A percentile compares a stretch with the other conserved stretches of the same genome.
Evolutionary conservation across 2,329 filamentous ascomycete species (phyloP).

Genomic region (Scedosporium minutisporum): DNA sequence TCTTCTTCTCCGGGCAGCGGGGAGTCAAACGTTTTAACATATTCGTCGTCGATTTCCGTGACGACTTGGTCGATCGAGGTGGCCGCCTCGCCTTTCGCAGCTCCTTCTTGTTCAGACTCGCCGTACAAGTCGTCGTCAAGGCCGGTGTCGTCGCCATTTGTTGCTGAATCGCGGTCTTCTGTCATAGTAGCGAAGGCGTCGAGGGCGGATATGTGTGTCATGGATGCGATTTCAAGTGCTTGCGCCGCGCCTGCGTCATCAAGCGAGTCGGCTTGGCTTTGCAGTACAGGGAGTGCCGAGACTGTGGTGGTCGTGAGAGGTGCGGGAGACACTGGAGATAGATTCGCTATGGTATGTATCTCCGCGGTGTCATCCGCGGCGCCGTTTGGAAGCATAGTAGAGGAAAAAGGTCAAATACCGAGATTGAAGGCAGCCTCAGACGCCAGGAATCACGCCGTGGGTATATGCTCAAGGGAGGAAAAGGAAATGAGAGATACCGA

Average conservation of each 20-base stretch:
- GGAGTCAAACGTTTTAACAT: slow-evolving; percentile 42
- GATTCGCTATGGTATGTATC: slow-evolving; percentile 41
- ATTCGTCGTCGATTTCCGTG: slow-evolving; percentile 34
- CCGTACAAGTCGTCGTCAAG: slow-evolving; percentile 30
- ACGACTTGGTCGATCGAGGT: slow-evolving; percentile 16
- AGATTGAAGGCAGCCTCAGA: neutral
- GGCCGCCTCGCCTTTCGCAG: slow-evolving; percentile 16
- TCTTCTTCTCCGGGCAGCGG: slow-evolving; percentile 27
- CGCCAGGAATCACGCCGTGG: neutral
- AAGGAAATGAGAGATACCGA: too few relatives aligned
- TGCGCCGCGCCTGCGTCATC: slow-evolving; percentile 33
- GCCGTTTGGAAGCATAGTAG: neutral
- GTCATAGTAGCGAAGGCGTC: neutral
- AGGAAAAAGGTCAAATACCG: neutral
- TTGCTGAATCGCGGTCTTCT: slow-evolving; percentile 19
- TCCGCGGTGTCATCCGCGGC: slow-evolving; percentile 14
- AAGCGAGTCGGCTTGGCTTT: slow-evolving; percentile 41
- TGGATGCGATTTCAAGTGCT: neutral
- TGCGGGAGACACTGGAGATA: slow-evolving; percentile 42
- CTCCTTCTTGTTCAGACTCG: slow-evolving; percentile 25
- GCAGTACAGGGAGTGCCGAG: slow-evolving; percentile 38
- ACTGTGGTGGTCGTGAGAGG: slow-evolving; percentile 36
- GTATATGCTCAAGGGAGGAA: neutral
- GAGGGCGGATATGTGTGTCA: neutral
- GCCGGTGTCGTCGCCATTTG: slow-evolving; percentile 22